Evolutionary conservation across 345 rosid species (phyloP).

Genomic region (Eutrema yunnanense): DNA sequence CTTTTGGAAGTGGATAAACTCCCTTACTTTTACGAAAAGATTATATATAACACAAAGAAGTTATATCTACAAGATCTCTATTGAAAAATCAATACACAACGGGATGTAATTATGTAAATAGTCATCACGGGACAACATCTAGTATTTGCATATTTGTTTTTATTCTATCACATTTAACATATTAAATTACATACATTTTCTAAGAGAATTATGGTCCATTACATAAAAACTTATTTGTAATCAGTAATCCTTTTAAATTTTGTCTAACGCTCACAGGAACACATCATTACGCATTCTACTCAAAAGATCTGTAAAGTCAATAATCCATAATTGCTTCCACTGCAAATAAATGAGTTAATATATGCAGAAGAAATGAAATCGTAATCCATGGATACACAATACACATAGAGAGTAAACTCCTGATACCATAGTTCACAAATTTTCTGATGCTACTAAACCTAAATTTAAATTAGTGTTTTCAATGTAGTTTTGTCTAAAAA

Average conservation of each 20-base stretch:
- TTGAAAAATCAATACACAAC: neutral
- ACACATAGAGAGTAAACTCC: too few relatives aligned
- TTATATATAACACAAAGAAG: neutral
- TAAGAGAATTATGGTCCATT: neutral
- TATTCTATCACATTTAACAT: neutral
- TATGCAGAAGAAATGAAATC: too few relatives aligned
- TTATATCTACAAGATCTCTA: neutral
- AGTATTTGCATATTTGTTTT: neutral
- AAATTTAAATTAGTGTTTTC: neutral
- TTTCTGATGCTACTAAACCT: neutral
- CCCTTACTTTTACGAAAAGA: neutral
- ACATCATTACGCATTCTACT: neutral
- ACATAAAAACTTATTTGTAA: neutral
- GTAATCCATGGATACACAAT: too few relatives aligned
- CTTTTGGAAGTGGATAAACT: neutral
- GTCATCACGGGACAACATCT: neutral
- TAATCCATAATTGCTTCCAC: neutral
- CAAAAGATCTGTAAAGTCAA: neutral
- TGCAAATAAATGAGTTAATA: too few relatives aligned
- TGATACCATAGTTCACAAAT: too few relatives aligned
- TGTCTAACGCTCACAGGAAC: neutral
- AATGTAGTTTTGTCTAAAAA: neutral
- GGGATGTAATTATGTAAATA: too few relatives aligned
- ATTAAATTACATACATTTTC: neutral
- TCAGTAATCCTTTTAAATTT: neutral